A percentile compares a stretch with the other conserved stretches of the same genome.
Conservation (phyloP, 352 stramenopile species). For the Plasmopara halstedii region DNA sequence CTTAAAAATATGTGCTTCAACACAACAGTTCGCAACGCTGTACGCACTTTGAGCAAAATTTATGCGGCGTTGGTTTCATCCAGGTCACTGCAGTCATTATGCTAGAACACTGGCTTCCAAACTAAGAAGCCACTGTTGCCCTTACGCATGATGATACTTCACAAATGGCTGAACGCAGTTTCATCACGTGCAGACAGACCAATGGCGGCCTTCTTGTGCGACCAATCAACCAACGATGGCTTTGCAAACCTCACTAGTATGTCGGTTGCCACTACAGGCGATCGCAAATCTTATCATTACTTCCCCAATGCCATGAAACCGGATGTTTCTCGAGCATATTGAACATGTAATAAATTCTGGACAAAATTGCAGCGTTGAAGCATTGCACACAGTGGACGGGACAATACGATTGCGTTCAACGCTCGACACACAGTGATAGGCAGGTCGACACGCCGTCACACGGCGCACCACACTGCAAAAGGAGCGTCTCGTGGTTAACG, state of each 20-base stretch:
- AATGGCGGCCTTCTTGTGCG: no score
- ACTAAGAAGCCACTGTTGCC: no score
- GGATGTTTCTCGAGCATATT: conserved; percentile 8
- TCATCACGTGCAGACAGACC: no score
- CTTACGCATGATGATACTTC: no score
- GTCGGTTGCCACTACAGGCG: no score
- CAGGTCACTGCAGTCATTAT: no score
- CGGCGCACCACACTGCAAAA: conserved; percentile 26
- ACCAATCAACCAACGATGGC: neutral
- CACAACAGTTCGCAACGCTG: no score
- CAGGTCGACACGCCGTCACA: neutral
- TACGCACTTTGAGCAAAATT: no score
- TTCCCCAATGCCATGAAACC: conserved; percentile 11
- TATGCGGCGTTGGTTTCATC: no score
- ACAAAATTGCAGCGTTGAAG: conserved; percentile 25
- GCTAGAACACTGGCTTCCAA: no score
- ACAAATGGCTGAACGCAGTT: no score
- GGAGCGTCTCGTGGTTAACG: conserved; percentile 12
- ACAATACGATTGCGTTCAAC: conserved; percentile 18
- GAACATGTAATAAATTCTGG: neutral
- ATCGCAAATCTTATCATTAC: neutral
- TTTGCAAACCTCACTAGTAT: neutral
- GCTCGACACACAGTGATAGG: conserved; percentile 7
- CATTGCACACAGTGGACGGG: conserved; percentile 28
- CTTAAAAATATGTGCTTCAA: no score